These are phyloP conservation scores for Colletotrichum phormii DNA, from an alignment of 2,329 filamentous ascomycete genomes.

Conservation along the genomic window DNA sequence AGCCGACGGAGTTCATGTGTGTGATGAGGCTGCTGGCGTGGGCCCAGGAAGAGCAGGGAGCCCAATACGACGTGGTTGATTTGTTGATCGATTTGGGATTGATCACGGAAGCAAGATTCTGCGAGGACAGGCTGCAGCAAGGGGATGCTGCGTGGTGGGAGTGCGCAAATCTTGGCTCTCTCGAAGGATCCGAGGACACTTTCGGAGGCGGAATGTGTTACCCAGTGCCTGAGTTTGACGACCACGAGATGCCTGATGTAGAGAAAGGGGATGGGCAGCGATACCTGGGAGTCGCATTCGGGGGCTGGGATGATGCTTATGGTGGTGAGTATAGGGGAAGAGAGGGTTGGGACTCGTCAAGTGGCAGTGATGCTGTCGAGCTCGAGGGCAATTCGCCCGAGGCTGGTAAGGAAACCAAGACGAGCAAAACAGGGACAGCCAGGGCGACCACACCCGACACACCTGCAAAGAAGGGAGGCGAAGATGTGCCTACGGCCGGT, in stretches of 20 bases:
- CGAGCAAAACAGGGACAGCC: too few species aligned
- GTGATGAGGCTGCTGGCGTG: slow-evolving; percentile 41
- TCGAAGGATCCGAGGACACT: background rate
- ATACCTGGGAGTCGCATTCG: background rate
- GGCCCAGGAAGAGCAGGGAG: slow-evolving; percentile 38
- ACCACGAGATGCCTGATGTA: background rate
- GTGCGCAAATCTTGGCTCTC: slow-evolving; percentile 34
- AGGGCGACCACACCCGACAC: background rate
- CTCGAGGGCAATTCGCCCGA: background rate
- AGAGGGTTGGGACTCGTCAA: background rate
- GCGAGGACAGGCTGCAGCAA: slow-evolving; percentile 41
- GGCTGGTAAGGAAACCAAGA: background rate
- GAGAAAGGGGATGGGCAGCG: background rate
- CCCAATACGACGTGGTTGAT: slow-evolving; percentile 49
- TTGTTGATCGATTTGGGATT: slow-evolving; percentile 49
- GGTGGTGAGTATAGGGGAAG: background rate
- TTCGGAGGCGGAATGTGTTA: background rate
- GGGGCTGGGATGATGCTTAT: background rate
- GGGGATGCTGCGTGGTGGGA: slow-evolving; percentile 42
- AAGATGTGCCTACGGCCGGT: background rate
- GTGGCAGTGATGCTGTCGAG: background rate
- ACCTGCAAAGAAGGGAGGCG: background rate
- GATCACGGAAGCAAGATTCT: slow-evolving; percentile 43
- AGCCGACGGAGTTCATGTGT: slow-evolving; percentile 45
- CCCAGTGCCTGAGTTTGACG: background rate